These are phyloP conservation scores for Murraya paniculata DNA, from an alignment of 345 rosid species.

Conservation along the genomic window DNA sequence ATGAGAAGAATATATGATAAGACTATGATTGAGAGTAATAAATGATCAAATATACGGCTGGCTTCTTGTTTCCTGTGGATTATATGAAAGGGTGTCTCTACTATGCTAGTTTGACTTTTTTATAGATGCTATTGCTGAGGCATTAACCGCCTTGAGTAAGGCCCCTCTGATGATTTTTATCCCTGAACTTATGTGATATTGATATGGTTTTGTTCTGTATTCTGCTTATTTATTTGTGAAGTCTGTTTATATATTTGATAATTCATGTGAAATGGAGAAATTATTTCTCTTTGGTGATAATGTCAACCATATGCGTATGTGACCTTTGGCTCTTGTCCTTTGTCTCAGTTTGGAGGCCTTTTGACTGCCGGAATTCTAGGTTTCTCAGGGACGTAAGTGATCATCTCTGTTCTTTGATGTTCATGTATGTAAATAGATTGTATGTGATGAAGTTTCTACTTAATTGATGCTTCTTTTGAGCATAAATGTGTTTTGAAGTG, in stretches of 20 bases:
- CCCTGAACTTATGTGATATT: too few species aligned
- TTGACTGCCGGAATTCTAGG: slow-evolving; percentile 78
- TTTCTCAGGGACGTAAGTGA: slow-evolving; percentile 89
- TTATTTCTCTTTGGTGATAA: background rate
- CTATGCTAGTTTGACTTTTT: background rate
- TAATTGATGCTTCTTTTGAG: slow-evolving; percentile 3
- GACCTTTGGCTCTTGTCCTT: background rate
- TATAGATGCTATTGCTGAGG: background rate
- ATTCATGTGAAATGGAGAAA: background rate
- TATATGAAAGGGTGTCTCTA: background rate
- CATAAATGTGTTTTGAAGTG: background rate
- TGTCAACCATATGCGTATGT: background rate
- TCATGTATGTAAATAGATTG: background rate
- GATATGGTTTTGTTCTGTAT: background rate
- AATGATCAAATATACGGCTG: background rate
- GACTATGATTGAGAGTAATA: background rate
- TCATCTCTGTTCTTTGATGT: slow-evolving; percentile 12
- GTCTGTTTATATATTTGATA: background rate
- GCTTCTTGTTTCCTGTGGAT: background rate
- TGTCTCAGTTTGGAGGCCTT: slow-evolving; percentile 84
- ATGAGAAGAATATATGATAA: background rate
- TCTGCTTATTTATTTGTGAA: background rate
- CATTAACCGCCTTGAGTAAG: background rate
- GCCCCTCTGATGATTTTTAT: background rate
- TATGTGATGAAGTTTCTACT: background rate